Evolutionary conservation across 306 rosid species (phyloP).

Genomic region (Pyrus bretschneideri): DNA sequence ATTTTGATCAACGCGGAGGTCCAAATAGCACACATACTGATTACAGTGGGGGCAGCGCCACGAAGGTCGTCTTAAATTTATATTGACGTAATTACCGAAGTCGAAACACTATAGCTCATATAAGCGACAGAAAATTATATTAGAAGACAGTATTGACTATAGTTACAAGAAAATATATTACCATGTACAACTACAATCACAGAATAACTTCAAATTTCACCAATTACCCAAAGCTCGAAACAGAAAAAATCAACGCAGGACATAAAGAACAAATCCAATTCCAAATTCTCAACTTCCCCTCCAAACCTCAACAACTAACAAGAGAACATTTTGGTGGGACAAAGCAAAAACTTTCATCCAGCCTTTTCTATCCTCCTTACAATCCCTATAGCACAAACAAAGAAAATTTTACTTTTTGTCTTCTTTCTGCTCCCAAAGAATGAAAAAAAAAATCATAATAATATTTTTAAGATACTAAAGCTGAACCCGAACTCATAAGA

Average conservation of each 20-base stretch:
- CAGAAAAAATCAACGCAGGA: neutral
- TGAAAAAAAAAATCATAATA: neutral
- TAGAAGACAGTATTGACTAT: neutral
- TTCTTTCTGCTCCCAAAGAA: neutral
- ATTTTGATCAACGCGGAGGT: slow-evolving; percentile 66
- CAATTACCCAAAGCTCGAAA: neutral
- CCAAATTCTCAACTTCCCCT: neutral
- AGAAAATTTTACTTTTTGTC: neutral
- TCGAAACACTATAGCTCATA: slow-evolving; percentile 71
- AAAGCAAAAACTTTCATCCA: neutral
- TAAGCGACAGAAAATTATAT: slow-evolving; percentile 12
- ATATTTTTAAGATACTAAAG: neutral
- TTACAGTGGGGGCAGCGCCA: slow-evolving; percentile 99
- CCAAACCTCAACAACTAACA: neutral
- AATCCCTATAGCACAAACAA: neutral
- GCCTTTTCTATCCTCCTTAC: neutral
- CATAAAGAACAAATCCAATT: neutral
- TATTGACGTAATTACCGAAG: slow-evolving; percentile 54
- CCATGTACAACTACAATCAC: neutral
- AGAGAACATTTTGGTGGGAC: neutral
- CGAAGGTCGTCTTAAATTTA: slow-evolving; percentile 76
- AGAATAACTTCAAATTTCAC: neutral
- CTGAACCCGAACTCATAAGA: neutral
- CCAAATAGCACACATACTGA: slow-evolving; percentile 63
- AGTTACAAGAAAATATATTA: neutral